Conservation (phyloP, 2,329 filamentous ascomycete genomes). For the Tolypocladium inflatum region DNA sequence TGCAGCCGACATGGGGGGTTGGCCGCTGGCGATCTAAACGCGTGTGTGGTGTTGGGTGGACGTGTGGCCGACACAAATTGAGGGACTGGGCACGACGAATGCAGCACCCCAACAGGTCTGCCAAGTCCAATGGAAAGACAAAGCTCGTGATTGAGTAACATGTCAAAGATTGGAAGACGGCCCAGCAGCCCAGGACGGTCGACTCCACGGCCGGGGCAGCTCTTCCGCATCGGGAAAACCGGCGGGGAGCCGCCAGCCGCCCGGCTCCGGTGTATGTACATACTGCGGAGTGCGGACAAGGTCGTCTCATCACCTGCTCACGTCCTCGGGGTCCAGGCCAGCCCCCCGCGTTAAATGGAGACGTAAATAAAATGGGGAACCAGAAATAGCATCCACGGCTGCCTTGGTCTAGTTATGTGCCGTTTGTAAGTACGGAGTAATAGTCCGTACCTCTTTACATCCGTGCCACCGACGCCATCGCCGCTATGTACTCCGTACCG, state of each 20-base stretch:
- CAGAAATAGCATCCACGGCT: no score
- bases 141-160: neutral
- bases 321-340: no score
- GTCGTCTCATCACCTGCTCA: neutral
- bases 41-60: neutral
- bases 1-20: conserved; percentile 3
- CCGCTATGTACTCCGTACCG: no score
- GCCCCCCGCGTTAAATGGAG: no score
- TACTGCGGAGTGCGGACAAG: no score
- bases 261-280: no score
- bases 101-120: neutral
- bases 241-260: neutral
- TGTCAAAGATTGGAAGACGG: neutral
- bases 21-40: neutral
- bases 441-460: no score
- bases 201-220: neutral
- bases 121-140: neutral
- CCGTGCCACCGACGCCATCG: no score
- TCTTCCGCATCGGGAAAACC: conserved; percentile 7
- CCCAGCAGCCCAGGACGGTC: neutral
- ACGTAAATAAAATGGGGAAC: no score
- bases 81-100: neutral
- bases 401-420: no score
- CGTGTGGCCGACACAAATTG: neutral
- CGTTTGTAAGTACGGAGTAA: no score